These are phyloP conservation scores for Colletotrichum musae DNA, from an alignment of 2,329 filamentous ascomycete genomes.

Conservation along the genomic window DNA sequence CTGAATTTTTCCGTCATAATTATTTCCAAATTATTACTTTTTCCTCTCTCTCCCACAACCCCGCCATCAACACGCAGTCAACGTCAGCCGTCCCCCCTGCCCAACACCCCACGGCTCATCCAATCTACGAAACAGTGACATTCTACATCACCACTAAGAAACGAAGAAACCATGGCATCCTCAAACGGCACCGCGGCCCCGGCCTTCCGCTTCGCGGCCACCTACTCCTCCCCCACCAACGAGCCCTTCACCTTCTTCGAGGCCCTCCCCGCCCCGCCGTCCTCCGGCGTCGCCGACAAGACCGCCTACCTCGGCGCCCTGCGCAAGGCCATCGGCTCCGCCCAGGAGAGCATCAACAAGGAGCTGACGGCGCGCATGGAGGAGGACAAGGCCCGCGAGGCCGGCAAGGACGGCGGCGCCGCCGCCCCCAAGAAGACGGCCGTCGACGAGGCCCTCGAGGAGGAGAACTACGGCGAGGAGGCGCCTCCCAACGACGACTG, in stretches of 20 bases:
- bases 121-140: slow-evolving; percentile 5
- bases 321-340: slow-evolving; percentile 66
- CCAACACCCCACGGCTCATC: background rate
- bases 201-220: slow-evolving; percentile 58
- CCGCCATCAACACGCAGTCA: background rate
- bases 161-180: slow-evolving; percentile 15
- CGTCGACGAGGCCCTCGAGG: slow-evolving; percentile 71
- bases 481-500: slow-evolving; percentile 75
- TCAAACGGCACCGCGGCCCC: slow-evolving; percentile 19
- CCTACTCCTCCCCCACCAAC: slow-evolving; percentile 68
- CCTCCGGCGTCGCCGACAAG: slow-evolving; percentile 62
- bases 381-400: slow-evolving; percentile 72
- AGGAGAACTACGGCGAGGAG: slow-evolving; percentile 90
- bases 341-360: slow-evolving; percentile 79
- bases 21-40: background rate
- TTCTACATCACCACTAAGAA: background rate
- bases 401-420: slow-evolving; percentile 45
- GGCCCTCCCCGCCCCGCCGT: slow-evolving; percentile 52
- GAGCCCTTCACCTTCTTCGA: slow-evolving; percentile 61
- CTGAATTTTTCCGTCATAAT: slow-evolving; percentile 31
- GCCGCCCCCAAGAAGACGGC: slow-evolving; percentile 31
- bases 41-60: background rate
- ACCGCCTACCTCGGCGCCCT: slow-evolving; percentile 72
- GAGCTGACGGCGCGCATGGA: slow-evolving; percentile 83
- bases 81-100: background rate